Evolutionary conservation across 2,329 filamentous ascomycete genomes (phyloP).

Genomic region (Penicillium griseofulvum): DNA sequence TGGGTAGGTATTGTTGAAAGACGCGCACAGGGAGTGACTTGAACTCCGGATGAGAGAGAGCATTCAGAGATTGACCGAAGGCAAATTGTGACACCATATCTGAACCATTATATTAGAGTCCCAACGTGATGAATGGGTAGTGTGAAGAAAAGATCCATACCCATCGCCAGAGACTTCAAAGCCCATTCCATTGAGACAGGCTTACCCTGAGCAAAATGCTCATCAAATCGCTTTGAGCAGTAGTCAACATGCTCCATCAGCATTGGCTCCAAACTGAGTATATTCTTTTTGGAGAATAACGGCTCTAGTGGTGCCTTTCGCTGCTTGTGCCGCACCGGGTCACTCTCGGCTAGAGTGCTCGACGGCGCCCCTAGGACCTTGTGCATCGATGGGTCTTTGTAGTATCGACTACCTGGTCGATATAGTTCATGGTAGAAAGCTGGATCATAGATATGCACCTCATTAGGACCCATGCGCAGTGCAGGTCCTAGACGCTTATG

Average conservation of each 20-base stretch:
- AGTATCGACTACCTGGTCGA: not conserved
- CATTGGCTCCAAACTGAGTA: not conserved
- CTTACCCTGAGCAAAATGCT: not conserved
- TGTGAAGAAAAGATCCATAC: not conserved
- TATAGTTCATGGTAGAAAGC: not conserved
- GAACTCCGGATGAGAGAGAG: not conserved
- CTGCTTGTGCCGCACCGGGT: not conserved
- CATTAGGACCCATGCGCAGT: not conserved
- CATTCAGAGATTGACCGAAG: not conserved
- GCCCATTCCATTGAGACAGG: not conserved
- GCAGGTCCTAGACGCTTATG: not conserved
- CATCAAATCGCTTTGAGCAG: not conserved
- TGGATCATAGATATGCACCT: not conserved
- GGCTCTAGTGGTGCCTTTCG: not conserved
- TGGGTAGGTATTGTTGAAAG: not conserved
- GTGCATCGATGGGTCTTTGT: not conserved
- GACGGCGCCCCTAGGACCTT: not conserved
- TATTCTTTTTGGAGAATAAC: not conserved
- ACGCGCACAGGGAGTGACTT: not conserved
- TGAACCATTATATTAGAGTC: not conserved
- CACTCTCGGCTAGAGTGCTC: not conserved
- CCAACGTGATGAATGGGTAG: not conserved
- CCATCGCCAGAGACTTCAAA: not conserved
- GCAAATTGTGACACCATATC: not conserved
- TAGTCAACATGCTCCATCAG: not conserved